Base-by-base conservation (phyloP, 495 filamentous ascomycete species). In the Immersiella caudata region DNA sequence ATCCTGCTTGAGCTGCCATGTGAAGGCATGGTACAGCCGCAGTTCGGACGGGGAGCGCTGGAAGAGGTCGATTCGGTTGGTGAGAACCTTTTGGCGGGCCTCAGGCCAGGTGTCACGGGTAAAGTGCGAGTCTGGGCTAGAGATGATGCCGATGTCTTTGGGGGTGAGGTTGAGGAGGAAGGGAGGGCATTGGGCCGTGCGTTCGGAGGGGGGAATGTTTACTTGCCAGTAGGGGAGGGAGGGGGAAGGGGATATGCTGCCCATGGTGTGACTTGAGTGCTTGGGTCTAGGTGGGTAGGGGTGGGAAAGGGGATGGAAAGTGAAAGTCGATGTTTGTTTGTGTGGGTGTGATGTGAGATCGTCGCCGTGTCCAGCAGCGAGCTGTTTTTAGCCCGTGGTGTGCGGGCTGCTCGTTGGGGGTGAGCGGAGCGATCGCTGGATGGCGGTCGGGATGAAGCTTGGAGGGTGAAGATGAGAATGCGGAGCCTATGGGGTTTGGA, bases 151-250 rank as follows among this genome's bases (percentile, higher is more conserved):
- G n/a, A 72, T 69, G 68, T 93, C 87, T 71, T 89, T 89, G 14
- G 76, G 74, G 25, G 77, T 79, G 54, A 87, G 73, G 68, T 84
- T 79, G 22, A 70, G 73, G 50, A 97, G 85, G 75, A 86, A 94
- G 27, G 82, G 81, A 0, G 93, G 93, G 71, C 93, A 96, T 29
- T 85, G 80, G 16, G 75, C 70, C 6, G 87, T 85, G 78, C 90
- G 84, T 69, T 87, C 75, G 24, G 79, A 70, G 20, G 75, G 79
- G 4, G 90, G 89, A 18, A 95, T 77, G 75, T 97, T 96, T 69
- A 92, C 82, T 51, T 91, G 86, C 92, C 91, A 96, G 81, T 89
- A 96, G 1, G 91, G 90, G 20, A 89, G 73, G 26, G 65, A 26
- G 7, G 55, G 25, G 3, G 67, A 22, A 33, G 74, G 4, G 40